Conservation (phyloP, 2,329 filamentous ascomycete species). For the Epichloe coenophiala region DNA sequence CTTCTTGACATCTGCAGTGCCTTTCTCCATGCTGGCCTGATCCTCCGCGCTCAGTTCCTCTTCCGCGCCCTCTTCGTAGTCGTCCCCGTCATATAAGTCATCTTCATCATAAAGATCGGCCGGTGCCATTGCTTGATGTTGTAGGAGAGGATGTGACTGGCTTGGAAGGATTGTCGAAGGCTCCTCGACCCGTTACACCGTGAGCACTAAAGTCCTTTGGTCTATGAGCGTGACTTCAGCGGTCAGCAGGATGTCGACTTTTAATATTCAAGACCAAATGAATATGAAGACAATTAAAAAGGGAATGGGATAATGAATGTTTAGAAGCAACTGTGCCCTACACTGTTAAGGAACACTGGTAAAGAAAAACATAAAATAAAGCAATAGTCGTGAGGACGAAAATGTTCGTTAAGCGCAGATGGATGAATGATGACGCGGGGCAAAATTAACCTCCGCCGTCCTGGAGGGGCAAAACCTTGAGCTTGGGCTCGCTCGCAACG, state of each 20-base stretch:
- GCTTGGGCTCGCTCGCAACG: neutral
- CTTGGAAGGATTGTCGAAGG: neutral
- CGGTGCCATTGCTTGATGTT: constrained; percentile 9
- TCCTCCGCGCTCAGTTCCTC: constrained; percentile 36
- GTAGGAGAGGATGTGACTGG: neutral
- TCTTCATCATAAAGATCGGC: constrained; percentile 33
- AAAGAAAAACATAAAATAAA: neutral
- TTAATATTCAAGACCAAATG: neutral
- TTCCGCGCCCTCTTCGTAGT: constrained; percentile 30
- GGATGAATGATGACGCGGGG: neutral
- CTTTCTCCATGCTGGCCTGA: constrained; percentile 41
- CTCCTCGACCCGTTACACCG: neutral
- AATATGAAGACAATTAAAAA: neutral
- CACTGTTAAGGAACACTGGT: too few species aligned
- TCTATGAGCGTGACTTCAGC: neutral
- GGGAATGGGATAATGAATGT: neutral
- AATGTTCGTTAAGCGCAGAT: neutral
- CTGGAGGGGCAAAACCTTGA: neutral
- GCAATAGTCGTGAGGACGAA: neutral
- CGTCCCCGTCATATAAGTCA: constrained; percentile 34
- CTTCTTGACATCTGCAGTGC: constrained; percentile 52
- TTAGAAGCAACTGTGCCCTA: neutral
- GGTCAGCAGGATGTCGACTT: neutral
- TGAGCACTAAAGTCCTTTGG: neutral
- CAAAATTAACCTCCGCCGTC: neutral